Conservation (phyloP, 2,329 filamentous ascomycete species). For the Pseudogymnoascus sp. region DNA sequence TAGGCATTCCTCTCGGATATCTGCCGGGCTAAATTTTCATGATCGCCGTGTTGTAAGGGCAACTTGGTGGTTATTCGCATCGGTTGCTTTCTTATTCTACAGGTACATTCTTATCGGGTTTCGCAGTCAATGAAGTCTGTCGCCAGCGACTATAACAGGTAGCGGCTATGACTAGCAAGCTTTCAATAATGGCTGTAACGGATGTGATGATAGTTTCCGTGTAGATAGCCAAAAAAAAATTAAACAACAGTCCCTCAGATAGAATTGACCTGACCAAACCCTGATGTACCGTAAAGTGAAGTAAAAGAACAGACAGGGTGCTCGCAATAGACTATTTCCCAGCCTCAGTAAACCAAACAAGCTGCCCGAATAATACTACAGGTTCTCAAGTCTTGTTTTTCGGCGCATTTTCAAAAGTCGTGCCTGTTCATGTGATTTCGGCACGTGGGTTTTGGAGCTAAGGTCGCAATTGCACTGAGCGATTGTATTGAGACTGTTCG, state of each 20-base stretch:
- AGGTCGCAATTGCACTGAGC: not conserved
- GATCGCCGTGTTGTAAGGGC: not conserved
- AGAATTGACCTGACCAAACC: not conserved
- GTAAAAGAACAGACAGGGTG: not conserved
- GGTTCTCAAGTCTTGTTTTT: too few species aligned
- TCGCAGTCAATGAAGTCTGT: not conserved
- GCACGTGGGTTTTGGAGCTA: slow-evolving; percentile 1
- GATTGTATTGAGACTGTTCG: not conserved
- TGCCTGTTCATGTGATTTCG: not conserved
- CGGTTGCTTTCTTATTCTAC: slow-evolving; percentile 2
- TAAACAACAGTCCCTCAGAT: not conserved
- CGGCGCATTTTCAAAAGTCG: not conserved
- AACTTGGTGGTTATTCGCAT: slow-evolving; percentile 3
- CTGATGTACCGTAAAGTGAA: not conserved
- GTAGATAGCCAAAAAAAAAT: not conserved
- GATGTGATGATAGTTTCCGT: not conserved
- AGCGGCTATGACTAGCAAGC: not conserved
- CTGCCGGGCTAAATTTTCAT: not conserved
- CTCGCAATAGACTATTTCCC: not conserved
- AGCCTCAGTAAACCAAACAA: not conserved
- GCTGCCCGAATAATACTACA: not conserved
- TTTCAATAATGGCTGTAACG: not conserved
- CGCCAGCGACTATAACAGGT: not conserved
- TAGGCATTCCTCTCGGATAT: not conserved
- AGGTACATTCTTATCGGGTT: slow-evolving; percentile 1